Percentiles rank a stretch among this genome's conserved stretches.
phyloP scores from a whole-genome alignment of 768 basidiomycete genomes.

The Amanita exitialis region DNA sequence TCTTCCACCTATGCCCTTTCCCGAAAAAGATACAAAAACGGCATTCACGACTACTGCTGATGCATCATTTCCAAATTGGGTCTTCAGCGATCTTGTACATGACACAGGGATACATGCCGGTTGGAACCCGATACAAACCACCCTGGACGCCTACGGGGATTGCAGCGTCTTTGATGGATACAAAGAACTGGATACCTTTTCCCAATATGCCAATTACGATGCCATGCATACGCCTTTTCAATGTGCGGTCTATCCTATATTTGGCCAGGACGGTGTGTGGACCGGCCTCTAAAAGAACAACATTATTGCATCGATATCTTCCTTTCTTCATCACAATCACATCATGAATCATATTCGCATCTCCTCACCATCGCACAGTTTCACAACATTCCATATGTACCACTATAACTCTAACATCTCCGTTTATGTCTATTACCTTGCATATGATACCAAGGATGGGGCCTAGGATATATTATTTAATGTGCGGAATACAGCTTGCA shows the following conservation, averaged over 20 bases:
- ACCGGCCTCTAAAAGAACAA: not conserved
- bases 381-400: not conserved
- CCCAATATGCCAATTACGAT: not conserved
- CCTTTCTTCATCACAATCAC: not conserved
- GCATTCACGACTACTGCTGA: not conserved
- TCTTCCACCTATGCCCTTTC: not conserved
- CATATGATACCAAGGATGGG: not conserved
- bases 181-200: not conserved
- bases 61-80: not conserved
- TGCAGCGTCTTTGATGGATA: not conserved
- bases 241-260: not conserved
- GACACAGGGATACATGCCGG: not conserved
- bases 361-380: not conserved
- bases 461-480: not conserved
- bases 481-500: too few relatives aligned
- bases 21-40: not conserved
- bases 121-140: constrained; percentile 4
- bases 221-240: not conserved
- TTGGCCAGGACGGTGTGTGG: not conserved
- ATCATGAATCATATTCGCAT: not conserved
- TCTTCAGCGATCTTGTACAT: not conserved
- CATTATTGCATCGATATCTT: not conserved
- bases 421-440: not conserved
- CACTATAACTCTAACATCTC: not conserved
- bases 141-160: constrained; percentile 4